Evolutionary conservation across 2,329 filamentous ascomycete species (phyloP), one percentile per base, ranked within the genome.

Genomic region (Myriosclerotinia duriaeana): DNA sequence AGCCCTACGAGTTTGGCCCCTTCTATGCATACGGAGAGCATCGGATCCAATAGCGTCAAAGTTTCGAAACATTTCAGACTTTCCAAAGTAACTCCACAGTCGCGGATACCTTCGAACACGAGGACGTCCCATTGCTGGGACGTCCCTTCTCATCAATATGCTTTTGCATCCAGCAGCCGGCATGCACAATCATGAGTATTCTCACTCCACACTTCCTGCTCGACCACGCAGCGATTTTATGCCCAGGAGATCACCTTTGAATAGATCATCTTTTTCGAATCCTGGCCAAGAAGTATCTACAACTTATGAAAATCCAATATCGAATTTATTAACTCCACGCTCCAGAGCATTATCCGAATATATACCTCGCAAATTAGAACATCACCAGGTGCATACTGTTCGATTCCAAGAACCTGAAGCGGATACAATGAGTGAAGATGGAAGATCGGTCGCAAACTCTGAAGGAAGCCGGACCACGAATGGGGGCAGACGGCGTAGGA

Each of bases 401-500:
- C 71, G 71, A 20, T 76, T 77, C 40, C 69, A 74, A 63, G 72
- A 75, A 62, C 67, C 69, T 12, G 71, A 72, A 38, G 26, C 68
- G 53, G 75, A 76, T 52, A 69, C 67, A 38, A 76, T 74, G 73
- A 76, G 72, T 62, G 74, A 76, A 62, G 74, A 76, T 72, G 74
- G 67, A 26, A 72, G 66, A 53, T 76, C 75, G 9, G 55, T 74
- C n/a, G 72, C 71, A 53, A 74, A 73, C 62, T 76, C 74, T 0
- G 74, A 76, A 53, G 68, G 66, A 36, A 75, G 73, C 60, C 68
- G 67, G 48, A 69, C 66, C 34, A 75, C 70, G 15, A 61, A 53
- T 26, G 68, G 66, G 36, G 72, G 70, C 6, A 68, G 77, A 62
- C 79, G 77, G 66, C 79, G 78, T 67, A 83, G 82, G 73, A 80